Evolutionary conservation across 179 eudicot species (phyloP), one percentile per base, ranked within the genome.

Genomic region (Vitellaria paradoxa): DNA sequence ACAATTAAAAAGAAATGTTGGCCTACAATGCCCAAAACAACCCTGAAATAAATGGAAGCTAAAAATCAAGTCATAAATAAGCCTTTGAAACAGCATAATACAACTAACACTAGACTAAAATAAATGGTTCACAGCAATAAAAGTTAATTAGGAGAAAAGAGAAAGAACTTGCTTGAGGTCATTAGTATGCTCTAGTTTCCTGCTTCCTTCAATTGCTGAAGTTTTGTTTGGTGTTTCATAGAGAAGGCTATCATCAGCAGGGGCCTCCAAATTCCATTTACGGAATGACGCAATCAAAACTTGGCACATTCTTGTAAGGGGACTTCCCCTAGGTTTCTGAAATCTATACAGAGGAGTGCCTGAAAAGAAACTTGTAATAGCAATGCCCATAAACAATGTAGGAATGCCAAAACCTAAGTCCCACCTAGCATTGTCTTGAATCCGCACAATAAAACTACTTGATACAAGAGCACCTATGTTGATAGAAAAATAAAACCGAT

Each of bases 381-480:
- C n/a, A n/a, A n/a, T n/a, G n/a, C n/a, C n/a, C n/a, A n/a, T n/a
- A n/a, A n/a, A n/a, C n/a, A n/a, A n/a, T n/a, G n/a, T n/a, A n/a
- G n/a, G n/a, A n/a, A n/a, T n/a, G n/a, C n/a, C n/a, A n/a, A n/a
- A n/a, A n/a, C n/a, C n/a, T n/a, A n/a, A n/a, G n/a, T n/a, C n/a
- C n/a, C n/a, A 88, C 23, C 87, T 86, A 72, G 76, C 79, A 77
- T 86, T 86, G 75, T 86, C 91, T 79, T 88, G 89, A 50, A 86
- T 80, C 91, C 91, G 86, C 80, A 88, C 87, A 63, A 88, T 84
- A 20, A 86, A n/a, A 53, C 71, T 84, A 68, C 86, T 86, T 52
- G 89, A 81, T 37, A 86, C 61, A n/a, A 88, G 76, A 61, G 87
- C 80, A 73, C 91, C 91, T 10, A 86, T 76, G 68, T 83, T 78